phyloP scores from a whole-genome alignment of 345 rosid species.

The Rhizophora mangle region DNA sequence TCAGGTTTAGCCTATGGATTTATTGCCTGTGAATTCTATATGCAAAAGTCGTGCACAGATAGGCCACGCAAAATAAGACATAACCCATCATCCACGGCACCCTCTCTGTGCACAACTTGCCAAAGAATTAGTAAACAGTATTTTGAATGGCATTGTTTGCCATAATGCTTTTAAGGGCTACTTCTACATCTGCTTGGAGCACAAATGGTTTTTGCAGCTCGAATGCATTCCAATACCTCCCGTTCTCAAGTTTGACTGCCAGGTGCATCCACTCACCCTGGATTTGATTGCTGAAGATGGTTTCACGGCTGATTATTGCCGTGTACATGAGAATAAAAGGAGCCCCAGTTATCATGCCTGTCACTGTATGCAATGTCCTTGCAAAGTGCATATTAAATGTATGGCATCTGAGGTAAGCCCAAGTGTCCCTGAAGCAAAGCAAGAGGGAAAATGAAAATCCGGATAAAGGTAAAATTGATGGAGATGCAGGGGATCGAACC shows the following conservation, averaged over 20 bases:
- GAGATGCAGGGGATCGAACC: constrained; percentile 91
- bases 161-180: background rate
- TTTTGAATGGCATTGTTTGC: background rate
- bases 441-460: too few relatives aligned
- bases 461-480: constrained; percentile 21
- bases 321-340: background rate
- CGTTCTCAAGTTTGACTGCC: background rate
- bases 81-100: constrained; percentile 17
- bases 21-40: background rate
- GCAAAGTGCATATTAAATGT: background rate
- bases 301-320: background rate
- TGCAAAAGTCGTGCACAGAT: constrained; percentile 1
- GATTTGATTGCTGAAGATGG: background rate
- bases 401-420: background rate
- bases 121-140: background rate
- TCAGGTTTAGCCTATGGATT: background rate
- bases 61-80: background rate
- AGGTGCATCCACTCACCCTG: background rate
- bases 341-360: constrained; percentile 1
- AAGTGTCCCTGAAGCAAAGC: too few relatives aligned
- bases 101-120: constrained; percentile 4
- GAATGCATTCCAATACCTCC: background rate
- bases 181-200: background rate
- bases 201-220: background rate
- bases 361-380: background rate